Base-by-base conservation (phyloP, 352 stramenopile genomes). In the Phytophthora cajani region DNA sequence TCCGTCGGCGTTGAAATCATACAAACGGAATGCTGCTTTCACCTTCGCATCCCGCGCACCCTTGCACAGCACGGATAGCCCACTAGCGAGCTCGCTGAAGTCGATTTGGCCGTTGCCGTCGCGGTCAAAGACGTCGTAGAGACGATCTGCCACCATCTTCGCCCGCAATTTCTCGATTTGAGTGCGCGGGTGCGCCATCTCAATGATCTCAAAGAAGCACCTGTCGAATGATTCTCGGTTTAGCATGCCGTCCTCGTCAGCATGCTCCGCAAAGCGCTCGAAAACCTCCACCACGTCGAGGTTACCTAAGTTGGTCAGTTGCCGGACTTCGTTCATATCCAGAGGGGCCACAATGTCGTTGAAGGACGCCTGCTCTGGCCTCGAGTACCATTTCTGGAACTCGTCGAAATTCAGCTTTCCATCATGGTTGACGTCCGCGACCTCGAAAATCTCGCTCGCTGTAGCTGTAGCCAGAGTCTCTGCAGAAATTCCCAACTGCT, bases 261-360 rank as follows among this genome's bases (percentile, higher is more conserved):
- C 83, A 66, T 86, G 78, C 62, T 93, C 82, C 2, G 90, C 90
- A 75, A 96, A 95, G 1, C 87, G 74, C 61, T 94, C 87, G 71
- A 97, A 96, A 3, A 97, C 88, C 38, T 96, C 89, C 16, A 89
- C 88, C 8, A 96, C 88, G 42, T 95, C 85, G 27, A 95, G 63
- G 23, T 84, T 92, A 12, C 89, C 89, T 2, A 97, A 63, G 42
- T 93, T 94, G 3, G 90, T 97, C 30, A 96, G 66, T 56, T 85
- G 84, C 0, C 88, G 82, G n/a, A 97, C 87, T 68, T 97, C 85
- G 40, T 94, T 82, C 30, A 97, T 59, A 61, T 92, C 79, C 21
- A 93, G 71, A 38, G 86, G 88, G 23, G 87, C 84, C 14, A 92
- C 74, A 33, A 92, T 89, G 49, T 84, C 81, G 52, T 90, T 91